Evolutionary conservation across 495 filamentous ascomycete genomes (phyloP).

Genomic region (Viridothelium virens): DNA sequence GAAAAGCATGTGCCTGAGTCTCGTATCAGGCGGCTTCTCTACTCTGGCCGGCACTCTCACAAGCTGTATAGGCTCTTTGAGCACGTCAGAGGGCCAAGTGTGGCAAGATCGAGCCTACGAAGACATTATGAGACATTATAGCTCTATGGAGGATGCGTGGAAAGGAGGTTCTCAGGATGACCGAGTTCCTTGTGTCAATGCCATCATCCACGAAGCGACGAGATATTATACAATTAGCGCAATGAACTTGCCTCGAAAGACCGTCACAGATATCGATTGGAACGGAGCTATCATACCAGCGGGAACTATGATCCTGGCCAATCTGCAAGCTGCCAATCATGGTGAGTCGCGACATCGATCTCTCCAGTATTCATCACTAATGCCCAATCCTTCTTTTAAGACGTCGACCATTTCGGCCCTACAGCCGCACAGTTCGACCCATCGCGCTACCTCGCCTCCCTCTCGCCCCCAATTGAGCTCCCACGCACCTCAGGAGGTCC

Average conservation of each 20-base stretch:
- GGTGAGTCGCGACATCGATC: slow-evolving; percentile 33
- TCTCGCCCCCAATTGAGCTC: slow-evolving; percentile 36
- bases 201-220: slow-evolving; percentile 51
- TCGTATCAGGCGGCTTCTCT: slow-evolving; percentile 48
- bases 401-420: slow-evolving; percentile 45
- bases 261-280: slow-evolving; percentile 46
- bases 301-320: slow-evolving; percentile 50
- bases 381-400: slow-evolving; percentile 26
- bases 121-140: slow-evolving; percentile 47
- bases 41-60: slow-evolving; percentile 46
- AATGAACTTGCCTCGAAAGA: slow-evolving; percentile 49
- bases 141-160: slow-evolving; percentile 45
- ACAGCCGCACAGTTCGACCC: slow-evolving; percentile 46
- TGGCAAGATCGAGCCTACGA: slow-evolving; percentile 48
- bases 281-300: slow-evolving; percentile 48
- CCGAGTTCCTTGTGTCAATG: slow-evolving; percentile 60
- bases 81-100: slow-evolving; percentile 41
- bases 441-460: slow-evolving; percentile 43
- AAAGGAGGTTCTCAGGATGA: slow-evolving; percentile 41
- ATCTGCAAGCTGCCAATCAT: slow-evolving; percentile 52
- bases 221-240: slow-evolving; percentile 50
- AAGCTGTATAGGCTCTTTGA: slow-evolving; percentile 42
- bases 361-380: background rate
- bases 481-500: slow-evolving; percentile 31
- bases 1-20: slow-evolving; percentile 43